Base-by-base conservation (phyloP, 2,329 filamentous ascomycete genomes). In the Monascus ruber region DNA sequence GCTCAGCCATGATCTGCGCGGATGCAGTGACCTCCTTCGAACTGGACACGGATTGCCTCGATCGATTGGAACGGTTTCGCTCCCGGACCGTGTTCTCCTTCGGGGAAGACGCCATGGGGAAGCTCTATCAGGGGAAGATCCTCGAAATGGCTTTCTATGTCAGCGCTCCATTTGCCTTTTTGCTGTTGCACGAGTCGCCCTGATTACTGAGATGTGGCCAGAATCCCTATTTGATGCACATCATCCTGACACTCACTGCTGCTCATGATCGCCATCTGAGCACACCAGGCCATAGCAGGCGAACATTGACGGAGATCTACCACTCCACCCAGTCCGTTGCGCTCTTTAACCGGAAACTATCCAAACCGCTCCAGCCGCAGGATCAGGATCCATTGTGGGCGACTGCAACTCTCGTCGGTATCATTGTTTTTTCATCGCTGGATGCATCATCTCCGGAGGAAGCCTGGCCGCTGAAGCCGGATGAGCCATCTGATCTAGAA, bases 391-490 rank as follows among this genome's bases (percentile, higher is more conserved):
- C 68, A 8, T 61, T 72, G 3, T 72, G 69, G 69, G 65, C 56
- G 2, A 68, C 66, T 5, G 68, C 68, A 0, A 64, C 68, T 24
- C 60, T 63, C 5, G 45, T 72, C 0, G 61, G 57, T 1, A 48
- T 70, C 2, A 34, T 70, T 1, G 46, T 58, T 0, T 69, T 70
- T 42, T 56, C 64, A 0, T 62, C 58, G 1, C 54, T 64, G 0
- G 64, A 71, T 34, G 59, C 60, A 2, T 37, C 36, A 35, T 53
- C 59, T 0, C 59, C 72, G 0, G 55, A 68, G 36, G 54, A 72
- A 39, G 63, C 71, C 2, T 82, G 77, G 77, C 77, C 77, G 0
- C 56, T 81, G 1, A 69, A 64, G 31, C 45, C 57, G 2, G 59
- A 59, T 0, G 42, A 59, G 1, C 17, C 17, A 1, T 49, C 57